Evolutionary conservation across 768 basidiomycete species (phyloP), one percentile per base, ranked within the genome.

Genomic region (Amanita pallidorosea): DNA sequence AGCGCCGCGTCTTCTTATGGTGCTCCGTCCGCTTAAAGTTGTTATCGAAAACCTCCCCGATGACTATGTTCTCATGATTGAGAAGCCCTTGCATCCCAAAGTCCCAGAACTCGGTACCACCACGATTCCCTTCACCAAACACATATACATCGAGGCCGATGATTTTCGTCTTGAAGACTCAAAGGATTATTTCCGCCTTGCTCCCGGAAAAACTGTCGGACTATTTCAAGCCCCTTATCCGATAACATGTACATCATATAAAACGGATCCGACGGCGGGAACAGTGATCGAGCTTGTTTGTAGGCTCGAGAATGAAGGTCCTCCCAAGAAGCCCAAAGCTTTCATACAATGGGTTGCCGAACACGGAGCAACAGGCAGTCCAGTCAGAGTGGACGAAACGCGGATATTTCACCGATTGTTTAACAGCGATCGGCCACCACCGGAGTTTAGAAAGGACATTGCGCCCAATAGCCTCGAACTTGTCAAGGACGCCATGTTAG

Each of bases 341-440:
- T 97, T 81, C 67, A 91, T 98, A 59, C 95, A 98, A 61, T 99
- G 95, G 95, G 90, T 99, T 12, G 91, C 88, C 22, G 85, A 89
- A 61, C 87, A 93, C 62, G 66, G 73, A 6, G 68, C 79, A 18
- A 83, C 86, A 1, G 81, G 83, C 6, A 89, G 86, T 57, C 91
- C 94, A 13, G 86, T 97, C 50, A 69, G 67, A 43, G 74, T 98
- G 56, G 85, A 90, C 63, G 94, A 99, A 67, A 88, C 86, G 35
- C 82, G 94, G 41, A 76, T 96, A 58, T 98, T 98, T 76, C 79
- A 92, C 61, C 87, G 82, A 18, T 70, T 99, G 4, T 99, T 98
- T 82, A 91, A 88, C 69, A 90, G 86, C 57, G 93, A 95, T 61
- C 85, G 91, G 57, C 96, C 96, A 0, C 70, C 74, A 11, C 79